These are phyloP conservation scores for Penicillium turbatum DNA, from an alignment of 495 filamentous ascomycete genomes.

Conservation along the genomic window DNA sequence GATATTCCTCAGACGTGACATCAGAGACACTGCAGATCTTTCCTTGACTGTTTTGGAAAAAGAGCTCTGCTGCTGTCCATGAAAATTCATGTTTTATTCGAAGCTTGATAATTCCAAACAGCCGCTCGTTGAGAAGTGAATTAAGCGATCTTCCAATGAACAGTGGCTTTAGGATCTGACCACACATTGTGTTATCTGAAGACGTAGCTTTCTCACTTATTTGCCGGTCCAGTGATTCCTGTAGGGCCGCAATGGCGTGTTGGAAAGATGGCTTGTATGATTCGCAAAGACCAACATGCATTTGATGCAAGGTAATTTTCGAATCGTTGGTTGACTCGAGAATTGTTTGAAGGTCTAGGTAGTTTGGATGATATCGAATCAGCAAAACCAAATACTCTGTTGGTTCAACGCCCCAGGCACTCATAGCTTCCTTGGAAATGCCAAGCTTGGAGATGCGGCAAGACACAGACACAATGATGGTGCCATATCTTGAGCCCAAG, in stretches of 20 bases:
- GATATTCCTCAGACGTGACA: slow-evolving; percentile 7
- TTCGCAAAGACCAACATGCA: slow-evolving; percentile 46
- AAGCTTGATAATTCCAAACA: slow-evolving; percentile 58
- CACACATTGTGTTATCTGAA: neutral
- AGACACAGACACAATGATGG: slow-evolving; percentile 59
- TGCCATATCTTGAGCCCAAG: slow-evolving; percentile 48
- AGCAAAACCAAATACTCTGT: slow-evolving; percentile 74
- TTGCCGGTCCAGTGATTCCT: neutral
- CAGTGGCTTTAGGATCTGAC: slow-evolving; percentile 38
- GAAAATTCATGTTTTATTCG: slow-evolving; percentile 48
- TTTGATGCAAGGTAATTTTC: slow-evolving; percentile 16
- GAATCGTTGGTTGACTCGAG: slow-evolving; percentile 15
- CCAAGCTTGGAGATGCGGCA: slow-evolving; percentile 62
- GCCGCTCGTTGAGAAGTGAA: slow-evolving; percentile 63
- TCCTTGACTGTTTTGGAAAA: slow-evolving; percentile 45
- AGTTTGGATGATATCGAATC: slow-evolving; percentile 59
- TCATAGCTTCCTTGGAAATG: slow-evolving; percentile 70
- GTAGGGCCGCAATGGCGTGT: slow-evolving; percentile 50
- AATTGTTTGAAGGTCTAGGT: slow-evolving; percentile 52
- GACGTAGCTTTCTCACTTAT: neutral
- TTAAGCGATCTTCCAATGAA: slow-evolving; percentile 74
- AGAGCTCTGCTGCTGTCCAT: slow-evolving; percentile 71
- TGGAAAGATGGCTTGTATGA: slow-evolving; percentile 45
- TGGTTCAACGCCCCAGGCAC: slow-evolving; percentile 68
- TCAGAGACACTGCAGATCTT: slow-evolving; percentile 13